Percentiles rank a stretch among this genome's conserved stretches.
Conservation (phyloP, 257 asterid genomes). For the Solanum infundibuliforme region DNA sequence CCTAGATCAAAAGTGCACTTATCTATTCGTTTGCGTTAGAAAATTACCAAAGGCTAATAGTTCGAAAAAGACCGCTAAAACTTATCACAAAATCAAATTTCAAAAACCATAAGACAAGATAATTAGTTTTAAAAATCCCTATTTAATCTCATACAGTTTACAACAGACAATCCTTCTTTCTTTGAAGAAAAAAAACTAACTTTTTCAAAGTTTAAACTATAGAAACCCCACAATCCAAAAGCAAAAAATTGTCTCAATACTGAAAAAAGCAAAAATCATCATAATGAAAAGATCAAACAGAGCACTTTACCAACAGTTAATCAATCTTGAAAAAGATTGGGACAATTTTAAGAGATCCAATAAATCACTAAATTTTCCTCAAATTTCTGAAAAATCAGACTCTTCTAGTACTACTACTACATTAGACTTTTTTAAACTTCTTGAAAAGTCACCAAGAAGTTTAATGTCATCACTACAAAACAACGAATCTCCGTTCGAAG, state of each 20-base stretch:
- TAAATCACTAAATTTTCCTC: not conserved
- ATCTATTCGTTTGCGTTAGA: not conserved
- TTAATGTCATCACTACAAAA: slow-evolving; percentile 41
- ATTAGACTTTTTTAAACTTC: not conserved
- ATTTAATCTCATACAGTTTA: not conserved
- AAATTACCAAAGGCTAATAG: not conserved
- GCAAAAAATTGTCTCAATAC: not conserved
- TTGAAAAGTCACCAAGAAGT: slow-evolving; percentile 28
- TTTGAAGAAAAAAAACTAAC: not conserved
- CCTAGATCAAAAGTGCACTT: not conserved
- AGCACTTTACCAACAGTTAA: slow-evolving; percentile 12
- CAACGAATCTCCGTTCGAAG: not conserved
- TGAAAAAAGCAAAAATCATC: slow-evolving; percentile 1
- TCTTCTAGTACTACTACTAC: not conserved
- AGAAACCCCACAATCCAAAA: not conserved
- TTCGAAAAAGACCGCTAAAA: not conserved
- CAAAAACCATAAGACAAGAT: not conserved
- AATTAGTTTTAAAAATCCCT: not conserved
- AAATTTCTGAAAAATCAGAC: slow-evolving; percentile 1
- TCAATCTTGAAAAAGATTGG: slow-evolving; percentile 14
- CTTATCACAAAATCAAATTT: not conserved
- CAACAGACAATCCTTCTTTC: not conserved
- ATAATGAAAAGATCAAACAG: slow-evolving; percentile 15
- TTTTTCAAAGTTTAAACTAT: not conserved
- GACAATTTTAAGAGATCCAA: not conserved